Conservation (phyloP, 257 asterid genomes). For the Forsythia suspensa region DNA sequence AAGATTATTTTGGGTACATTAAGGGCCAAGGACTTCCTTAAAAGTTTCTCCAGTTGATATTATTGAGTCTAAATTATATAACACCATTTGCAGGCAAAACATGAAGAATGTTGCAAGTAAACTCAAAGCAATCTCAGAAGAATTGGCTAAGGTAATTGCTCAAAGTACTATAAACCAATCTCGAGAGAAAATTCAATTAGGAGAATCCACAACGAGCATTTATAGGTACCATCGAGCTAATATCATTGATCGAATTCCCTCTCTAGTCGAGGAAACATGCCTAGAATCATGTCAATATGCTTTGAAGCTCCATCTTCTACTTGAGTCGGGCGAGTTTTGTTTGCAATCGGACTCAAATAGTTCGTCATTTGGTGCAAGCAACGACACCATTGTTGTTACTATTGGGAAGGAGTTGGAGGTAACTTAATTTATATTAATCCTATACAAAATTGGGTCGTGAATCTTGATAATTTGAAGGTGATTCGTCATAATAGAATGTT, state of each 20-base stretch:
- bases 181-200: conserved; percentile 20
- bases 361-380: conserved; percentile 28
- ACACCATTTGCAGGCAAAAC: conserved; percentile 35
- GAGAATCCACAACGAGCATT: conserved; percentile 35
- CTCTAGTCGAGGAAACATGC: conserved; percentile 8
- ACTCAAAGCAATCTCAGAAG: conserved; percentile 42
- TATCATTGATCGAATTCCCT: conserved; percentile 28
- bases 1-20: too few relatives aligned
- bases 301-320: conserved; percentile 47
- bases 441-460: neutral
- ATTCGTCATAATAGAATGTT: too few relatives aligned
- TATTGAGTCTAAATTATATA: neutral
- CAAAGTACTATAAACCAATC: conserved; percentile 13
- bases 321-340: conserved; percentile 31
- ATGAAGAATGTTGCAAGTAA: conserved; percentile 32
- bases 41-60: neutral
- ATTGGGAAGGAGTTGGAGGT: conserved; percentile 55
- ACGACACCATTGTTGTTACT: conserved; percentile 36
- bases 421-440: neutral
- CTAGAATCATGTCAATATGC: conserved; percentile 41
- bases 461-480: too few relatives aligned
- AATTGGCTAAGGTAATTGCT: conserved; percentile 32
- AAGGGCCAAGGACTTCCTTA: too few relatives aligned
- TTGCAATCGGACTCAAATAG: conserved; percentile 10
- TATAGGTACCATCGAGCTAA: conserved; percentile 47